A percentile compares a stretch with the other conserved stretches of the same genome.
Evolutionary conservation across 306 rosid genomes (phyloP).

Genomic region (Canavalia gladiata): DNA sequence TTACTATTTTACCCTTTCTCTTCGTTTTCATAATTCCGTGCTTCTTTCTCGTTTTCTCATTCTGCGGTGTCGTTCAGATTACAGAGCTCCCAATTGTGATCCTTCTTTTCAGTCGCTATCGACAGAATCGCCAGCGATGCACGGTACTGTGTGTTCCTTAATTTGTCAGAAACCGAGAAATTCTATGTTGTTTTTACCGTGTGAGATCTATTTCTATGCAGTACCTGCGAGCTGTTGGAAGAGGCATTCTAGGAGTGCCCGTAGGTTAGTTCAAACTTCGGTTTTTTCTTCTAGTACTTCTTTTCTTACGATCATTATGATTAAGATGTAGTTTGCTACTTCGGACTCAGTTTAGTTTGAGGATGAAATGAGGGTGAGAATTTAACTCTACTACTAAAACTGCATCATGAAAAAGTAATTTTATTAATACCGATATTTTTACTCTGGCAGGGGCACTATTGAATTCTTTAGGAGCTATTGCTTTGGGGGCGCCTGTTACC

Average conservation of each 20-base stretch:
- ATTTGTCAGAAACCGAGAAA: not conserved
- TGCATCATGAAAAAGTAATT: not conserved
- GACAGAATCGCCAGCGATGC: slow-evolving; percentile 46
- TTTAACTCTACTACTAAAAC: not conserved
- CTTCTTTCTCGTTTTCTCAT: slow-evolving; percentile 9
- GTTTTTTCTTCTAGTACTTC: not conserved
- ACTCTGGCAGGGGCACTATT: slow-evolving; percentile 75
- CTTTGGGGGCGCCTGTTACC: slow-evolving; percentile 88
- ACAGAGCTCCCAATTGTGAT: slow-evolving; percentile 52
- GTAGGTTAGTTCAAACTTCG: slow-evolving; percentile 66
- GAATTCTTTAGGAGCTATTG: slow-evolving; percentile 81
- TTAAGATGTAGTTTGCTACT: not conserved
- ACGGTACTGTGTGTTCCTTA: slow-evolving; percentile 43
- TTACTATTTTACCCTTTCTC: not conserved
- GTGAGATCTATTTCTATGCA: slow-evolving; percentile 42
- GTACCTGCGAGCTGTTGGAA: slow-evolving; percentile 81
- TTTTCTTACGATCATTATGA: not conserved
- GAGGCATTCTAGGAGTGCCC: slow-evolving; percentile 80
- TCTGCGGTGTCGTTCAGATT: slow-evolving; percentile 42
- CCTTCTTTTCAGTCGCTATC: slow-evolving; percentile 53
- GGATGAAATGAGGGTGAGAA: not conserved
- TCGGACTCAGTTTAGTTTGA: not conserved
- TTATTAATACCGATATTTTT: not conserved
- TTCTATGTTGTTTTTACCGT: slow-evolving; percentile 10
- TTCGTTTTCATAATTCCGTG: not conserved